These are phyloP conservation scores for Cytospora mali DNA, from an alignment of 2,329 filamentous ascomycete genomes.

Conservation along the genomic window DNA sequence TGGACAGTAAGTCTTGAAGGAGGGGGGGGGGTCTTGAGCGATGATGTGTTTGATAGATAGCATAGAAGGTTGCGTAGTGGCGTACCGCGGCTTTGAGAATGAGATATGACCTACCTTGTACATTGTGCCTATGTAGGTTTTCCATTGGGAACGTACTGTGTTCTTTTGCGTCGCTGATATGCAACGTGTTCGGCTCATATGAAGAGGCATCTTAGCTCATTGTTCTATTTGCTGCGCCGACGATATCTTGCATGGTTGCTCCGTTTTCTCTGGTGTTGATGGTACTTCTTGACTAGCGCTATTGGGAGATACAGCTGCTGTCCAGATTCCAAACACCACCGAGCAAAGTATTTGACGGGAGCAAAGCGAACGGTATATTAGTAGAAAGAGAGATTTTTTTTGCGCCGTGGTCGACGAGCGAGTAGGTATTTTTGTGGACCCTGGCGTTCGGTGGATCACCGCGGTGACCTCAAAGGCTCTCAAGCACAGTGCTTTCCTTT, in stretches of 20 bases:
- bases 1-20: slow-evolving; percentile 70
- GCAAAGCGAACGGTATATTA: background rate
- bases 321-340: background rate
- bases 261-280: background rate
- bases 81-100: slow-evolving; percentile 17
- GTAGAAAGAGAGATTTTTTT: background rate
- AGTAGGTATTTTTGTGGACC: background rate
- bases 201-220: background rate
- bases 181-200: background rate
- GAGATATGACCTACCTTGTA: slow-evolving; percentile 17
- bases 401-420: background rate
- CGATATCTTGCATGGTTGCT: background rate
- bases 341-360: background rate
- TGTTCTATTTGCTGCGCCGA: background rate
- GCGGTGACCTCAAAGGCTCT: background rate
- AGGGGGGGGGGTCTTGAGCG: background rate
- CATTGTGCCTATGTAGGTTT: slow-evolving; percentile 6
- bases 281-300: background rate
- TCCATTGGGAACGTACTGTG: slow-evolving; percentile 14
- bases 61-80: slow-evolving; percentile 17
- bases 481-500: too few species aligned
- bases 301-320: background rate
- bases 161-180: background rate
- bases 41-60: slow-evolving; percentile 1
- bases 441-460: background rate